Evolutionary conservation across 169 alveolate genomes (phyloP), one percentile per base, ranked within the genome.

Genomic region (Plasmodium sp.): DNA sequence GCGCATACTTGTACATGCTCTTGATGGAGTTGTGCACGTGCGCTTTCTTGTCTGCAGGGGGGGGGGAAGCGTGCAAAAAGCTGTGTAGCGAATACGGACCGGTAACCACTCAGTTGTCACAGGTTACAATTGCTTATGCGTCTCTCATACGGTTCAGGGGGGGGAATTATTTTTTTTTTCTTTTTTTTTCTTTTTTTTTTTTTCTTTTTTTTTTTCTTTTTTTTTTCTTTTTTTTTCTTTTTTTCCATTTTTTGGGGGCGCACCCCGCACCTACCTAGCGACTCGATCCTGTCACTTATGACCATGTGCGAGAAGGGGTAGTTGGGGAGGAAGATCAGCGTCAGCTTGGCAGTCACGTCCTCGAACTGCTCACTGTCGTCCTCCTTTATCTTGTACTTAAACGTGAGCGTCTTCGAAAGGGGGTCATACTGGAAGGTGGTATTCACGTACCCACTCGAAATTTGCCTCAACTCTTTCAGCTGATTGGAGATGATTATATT

Each of bases 1-100:
- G 43, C 1, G 94, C 84, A 71, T 81, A 90, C 51, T 90, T 90
- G 41, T 90, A 90, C 94, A 90, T 90, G 27, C 92, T 71, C 51
- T 90, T 90, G n/a, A 90, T 90, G 51, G 94, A 79, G 39, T 81
- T 90, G 14, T 90, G 94, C 18, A 90, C 73, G 31, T 67, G 51
- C 12, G 94, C 94, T 51, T 81, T 80, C 83, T 71, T 56, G 54
- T 90, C 94, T 81, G 71, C 12, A 0, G 39, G n/a, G 39, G 77
- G 0, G 0, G 84, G 73, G 75, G n/a, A 67, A 67, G 31, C 22
- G 36, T 0, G 16, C 39, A 18, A 12, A 22, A 22, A 22, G 27
- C 27, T 0, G 27, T 58, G 12, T 48, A 51, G 62, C 18, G 18
- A 51, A 51, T 14, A 16, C 3, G 62, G 2, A 16, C 27, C 12